Evolutionary conservation across 208 protist genomes (phyloP), one percentile per base, ranked within the genome.

Genomic region (Acanthamoeba sp.): DNA sequence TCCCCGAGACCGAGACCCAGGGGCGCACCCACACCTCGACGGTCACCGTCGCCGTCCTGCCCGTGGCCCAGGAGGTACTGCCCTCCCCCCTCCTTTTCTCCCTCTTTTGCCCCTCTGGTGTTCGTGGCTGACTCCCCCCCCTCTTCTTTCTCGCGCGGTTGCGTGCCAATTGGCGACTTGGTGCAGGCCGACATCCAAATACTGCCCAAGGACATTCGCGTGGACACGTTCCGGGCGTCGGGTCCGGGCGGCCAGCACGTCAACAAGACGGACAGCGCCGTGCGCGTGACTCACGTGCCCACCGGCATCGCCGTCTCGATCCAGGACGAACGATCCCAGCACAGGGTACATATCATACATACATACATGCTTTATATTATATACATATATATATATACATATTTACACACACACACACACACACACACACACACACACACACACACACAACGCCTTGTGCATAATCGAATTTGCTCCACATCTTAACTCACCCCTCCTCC

Each of bases 221-320:
- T 98, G 4, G 97, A 98, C 45, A 94, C 93, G 0, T 97, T 87
- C 69, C 88, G 97, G 38, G 59, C 94, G 24, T 85, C 93, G 7
- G 97, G 97, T 20, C 96, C 97, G 14, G 97, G 97, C 64, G 97
- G 97, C 32, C 97, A 98, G 93, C 95, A 96, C 66, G 97, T 98
- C 9, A 98, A 98, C 94, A 98, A 95, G 20, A 98, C 97, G 0
- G 97, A 98, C 42, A 96, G 91, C 36, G 97, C 97, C 14, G 97
- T 98, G 4, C 82, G 97, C 36, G 80, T 98, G 0, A 98, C 96
- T 0, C 97, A 98, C 94, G 78, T 97, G 1, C 97, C 97, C 0
- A 97, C 97, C 0, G 97, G 97, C 18, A 93, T 96, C 2, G 84
- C 95, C 0, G 97, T 98, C 0, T 32, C 22, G 38, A 96, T 96